These are phyloP conservation scores for Xylaria curta DNA, from an alignment of 495 filamentous ascomycete genomes.

Conservation along the genomic window DNA sequence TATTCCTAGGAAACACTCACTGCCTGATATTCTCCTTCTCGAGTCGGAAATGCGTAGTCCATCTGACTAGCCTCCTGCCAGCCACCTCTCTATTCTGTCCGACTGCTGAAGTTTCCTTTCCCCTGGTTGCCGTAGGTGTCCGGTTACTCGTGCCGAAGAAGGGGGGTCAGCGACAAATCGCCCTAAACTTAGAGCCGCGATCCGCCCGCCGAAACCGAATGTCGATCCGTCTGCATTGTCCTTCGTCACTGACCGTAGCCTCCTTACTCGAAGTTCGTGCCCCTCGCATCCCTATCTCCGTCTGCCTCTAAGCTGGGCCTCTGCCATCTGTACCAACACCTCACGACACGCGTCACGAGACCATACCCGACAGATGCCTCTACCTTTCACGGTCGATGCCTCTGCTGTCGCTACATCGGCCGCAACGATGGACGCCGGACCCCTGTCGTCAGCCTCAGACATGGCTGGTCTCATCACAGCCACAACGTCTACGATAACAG, in stretches of 20 bases:
- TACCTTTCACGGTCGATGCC: constrained; percentile 32
- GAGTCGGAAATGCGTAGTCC: background rate
- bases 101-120: background rate
- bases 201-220: constrained; percentile 31
- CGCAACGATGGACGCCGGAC: constrained; percentile 40
- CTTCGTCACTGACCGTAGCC: constrained; percentile 1
- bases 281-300: background rate
- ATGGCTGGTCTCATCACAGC: constrained; percentile 40
- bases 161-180: constrained; percentile 4
- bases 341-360: background rate
- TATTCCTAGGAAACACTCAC: background rate
- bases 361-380: constrained; percentile 33
- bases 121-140: background rate
- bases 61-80: background rate
- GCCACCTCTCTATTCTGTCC: background rate
- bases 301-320: background rate
- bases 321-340: background rate
- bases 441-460: constrained; percentile 34
- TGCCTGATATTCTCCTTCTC: background rate
- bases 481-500: constrained; percentile 41
- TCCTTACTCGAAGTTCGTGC: constrained; percentile 23
- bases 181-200: constrained; percentile 14
- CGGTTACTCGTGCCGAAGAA: background rate
- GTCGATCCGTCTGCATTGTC: constrained; percentile 2
- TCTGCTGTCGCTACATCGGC: constrained; percentile 34